Conservation (phyloP, 2,329 filamentous ascomycete species). For the Aspergillus spinulosporus region DNA sequence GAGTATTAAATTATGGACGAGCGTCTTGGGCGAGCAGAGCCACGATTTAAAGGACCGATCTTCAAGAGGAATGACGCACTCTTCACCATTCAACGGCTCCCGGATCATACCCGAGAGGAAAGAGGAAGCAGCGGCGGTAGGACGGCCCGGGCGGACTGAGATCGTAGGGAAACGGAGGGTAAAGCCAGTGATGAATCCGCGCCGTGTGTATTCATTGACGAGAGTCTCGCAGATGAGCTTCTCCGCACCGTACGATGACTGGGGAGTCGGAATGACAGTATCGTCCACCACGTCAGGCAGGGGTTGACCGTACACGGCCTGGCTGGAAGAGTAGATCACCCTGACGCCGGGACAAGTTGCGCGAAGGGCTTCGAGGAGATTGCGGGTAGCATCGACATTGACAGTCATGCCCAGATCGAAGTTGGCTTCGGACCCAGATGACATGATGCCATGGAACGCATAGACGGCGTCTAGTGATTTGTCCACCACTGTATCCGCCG, state of each 20-base stretch:
- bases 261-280: slow-evolving; percentile 56
- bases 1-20: slow-evolving; percentile 56
- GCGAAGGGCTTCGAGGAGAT: slow-evolving; percentile 56
- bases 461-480: slow-evolving; percentile 56
- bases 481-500: slow-evolving; percentile 40
- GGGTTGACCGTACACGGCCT: slow-evolving; percentile 63
- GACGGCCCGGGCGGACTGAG: slow-evolving; percentile 60
- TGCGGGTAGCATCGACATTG: slow-evolving; percentile 61
- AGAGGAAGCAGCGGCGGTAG: slow-evolving; percentile 62
- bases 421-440: slow-evolving; percentile 62
- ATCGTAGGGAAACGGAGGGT: slow-evolving; percentile 62
- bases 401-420: slow-evolving; percentile 60
- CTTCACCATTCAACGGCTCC: slow-evolving; percentile 59
- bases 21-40: slow-evolving; percentile 55
- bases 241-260: slow-evolving; percentile 63
- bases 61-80: slow-evolving; percentile 55
- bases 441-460: slow-evolving; percentile 69
- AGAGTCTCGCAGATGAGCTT: slow-evolving; percentile 64
- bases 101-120: slow-evolving; percentile 65
- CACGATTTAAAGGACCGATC: slow-evolving; percentile 54
- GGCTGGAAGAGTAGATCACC: slow-evolving; percentile 62
- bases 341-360: slow-evolving; percentile 54
- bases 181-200: slow-evolving; percentile 60
- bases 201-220: slow-evolving; percentile 63
- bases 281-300: slow-evolving; percentile 56